Percentiles rank a stretch among this genome's conserved stretches.
These are phyloP conservation scores for Malus fusca DNA, from an alignment of 306 rosid genomes.

Conservation along the genomic window DNA sequence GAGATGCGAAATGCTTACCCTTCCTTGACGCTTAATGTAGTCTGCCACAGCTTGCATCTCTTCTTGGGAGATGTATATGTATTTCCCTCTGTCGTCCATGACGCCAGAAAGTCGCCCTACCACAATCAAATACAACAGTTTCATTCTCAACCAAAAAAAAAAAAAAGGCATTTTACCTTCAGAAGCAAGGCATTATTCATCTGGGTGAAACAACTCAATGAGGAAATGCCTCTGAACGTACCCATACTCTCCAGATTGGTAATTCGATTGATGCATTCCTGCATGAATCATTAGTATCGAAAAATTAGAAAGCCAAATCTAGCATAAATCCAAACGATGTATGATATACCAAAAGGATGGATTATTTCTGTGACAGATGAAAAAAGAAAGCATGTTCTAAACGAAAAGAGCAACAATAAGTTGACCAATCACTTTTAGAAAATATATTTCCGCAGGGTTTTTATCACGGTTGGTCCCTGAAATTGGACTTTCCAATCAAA, in stretches of 20 bases:
- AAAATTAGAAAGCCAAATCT: constrained; percentile 7
- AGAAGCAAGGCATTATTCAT: neutral
- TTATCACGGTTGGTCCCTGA: too few species aligned
- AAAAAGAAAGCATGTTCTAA: neutral
- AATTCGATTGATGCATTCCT: constrained; percentile 96
- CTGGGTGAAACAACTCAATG: neutral
- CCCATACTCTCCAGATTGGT: constrained; percentile 74
- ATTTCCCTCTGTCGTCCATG: constrained; percentile 96
- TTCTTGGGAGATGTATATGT: constrained; percentile 77
- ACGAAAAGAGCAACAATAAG: neutral
- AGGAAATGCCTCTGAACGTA: constrained; percentile 25
- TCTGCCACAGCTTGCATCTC: constrained; percentile 99
- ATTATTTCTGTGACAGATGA: neutral
- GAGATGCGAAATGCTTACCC: constrained; percentile 90
- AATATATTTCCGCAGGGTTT: neutral
- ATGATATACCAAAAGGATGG: neutral
- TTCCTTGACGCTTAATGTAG: constrained; percentile 72
- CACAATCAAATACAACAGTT: constrained; percentile 8
- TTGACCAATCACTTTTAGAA: neutral
- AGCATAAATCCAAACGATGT: neutral
- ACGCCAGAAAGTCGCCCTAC: constrained; percentile 91
- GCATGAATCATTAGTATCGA: constrained; percentile 18
- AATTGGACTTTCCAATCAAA: too few species aligned
- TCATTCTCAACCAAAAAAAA: neutral
- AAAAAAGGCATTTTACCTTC: neutral